Conservation (phyloP, 176 grass and related monocot species). For the Saccharum officinarum region DNA sequence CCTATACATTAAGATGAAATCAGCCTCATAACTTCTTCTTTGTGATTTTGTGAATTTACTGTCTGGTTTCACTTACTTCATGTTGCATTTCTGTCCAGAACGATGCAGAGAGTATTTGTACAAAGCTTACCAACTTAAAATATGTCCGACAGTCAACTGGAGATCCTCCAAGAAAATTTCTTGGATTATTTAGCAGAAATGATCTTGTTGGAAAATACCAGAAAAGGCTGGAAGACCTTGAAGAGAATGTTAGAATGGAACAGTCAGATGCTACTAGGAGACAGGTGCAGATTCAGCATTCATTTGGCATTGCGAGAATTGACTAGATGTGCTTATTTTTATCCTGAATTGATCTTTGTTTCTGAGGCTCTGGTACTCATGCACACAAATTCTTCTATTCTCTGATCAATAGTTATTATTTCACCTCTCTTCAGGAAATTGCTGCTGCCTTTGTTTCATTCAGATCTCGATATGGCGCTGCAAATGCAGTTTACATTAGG, state of each 20-base stretch:
- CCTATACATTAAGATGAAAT: background rate
- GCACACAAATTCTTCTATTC: background rate
- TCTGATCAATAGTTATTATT: slow-evolving; percentile 21
- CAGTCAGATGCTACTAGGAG: slow-evolving; percentile 69
- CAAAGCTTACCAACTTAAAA: slow-evolving; percentile 72
- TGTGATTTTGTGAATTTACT: slow-evolving; percentile 26
- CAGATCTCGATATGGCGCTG: slow-evolving; percentile 75
- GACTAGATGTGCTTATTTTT: background rate
- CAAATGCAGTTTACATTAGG: slow-evolving; percentile 69
- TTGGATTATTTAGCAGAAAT: slow-evolving; percentile 68
- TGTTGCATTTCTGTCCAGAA: slow-evolving; percentile 59
- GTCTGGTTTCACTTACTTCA: slow-evolving; percentile 19
- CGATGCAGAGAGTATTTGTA: slow-evolving; percentile 72
- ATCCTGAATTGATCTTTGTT: slow-evolving; percentile 2
- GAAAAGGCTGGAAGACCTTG: slow-evolving; percentile 77
- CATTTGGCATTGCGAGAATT: background rate
- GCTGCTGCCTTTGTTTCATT: slow-evolving; percentile 83
- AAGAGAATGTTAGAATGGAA: slow-evolving; percentile 87
- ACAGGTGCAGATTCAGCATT: slow-evolving; percentile 47
- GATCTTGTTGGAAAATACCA: slow-evolving; percentile 52
- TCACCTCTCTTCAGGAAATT: slow-evolving; percentile 60
- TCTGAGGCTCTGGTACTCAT: slow-evolving; percentile 3
- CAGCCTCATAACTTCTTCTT: slow-evolving; percentile 5
- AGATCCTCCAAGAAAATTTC: slow-evolving; percentile 46
- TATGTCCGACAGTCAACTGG: slow-evolving; percentile 35